Evolutionary conservation across 1,284 basidiomycete species (phyloP).

Genomic region (Puccinia coronata): DNA sequence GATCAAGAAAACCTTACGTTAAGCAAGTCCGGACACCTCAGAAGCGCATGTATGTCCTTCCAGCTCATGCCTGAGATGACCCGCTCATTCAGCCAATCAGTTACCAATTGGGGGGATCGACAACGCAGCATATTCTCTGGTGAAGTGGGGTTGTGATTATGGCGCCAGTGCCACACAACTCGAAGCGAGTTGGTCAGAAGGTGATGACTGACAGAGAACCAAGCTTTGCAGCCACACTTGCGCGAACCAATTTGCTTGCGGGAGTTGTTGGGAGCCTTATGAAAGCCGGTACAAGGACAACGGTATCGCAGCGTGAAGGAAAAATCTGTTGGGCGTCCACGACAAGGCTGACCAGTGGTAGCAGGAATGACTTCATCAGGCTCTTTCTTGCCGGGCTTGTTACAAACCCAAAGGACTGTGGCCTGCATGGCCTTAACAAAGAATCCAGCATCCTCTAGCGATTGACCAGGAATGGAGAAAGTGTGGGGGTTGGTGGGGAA

Average conservation of each 20-base stretch:
- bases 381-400: too few species aligned
- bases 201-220: background rate
- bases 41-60: background rate
- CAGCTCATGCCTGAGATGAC: background rate
- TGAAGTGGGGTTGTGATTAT: background rate
- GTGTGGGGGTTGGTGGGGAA: slow-evolving; percentile 8
- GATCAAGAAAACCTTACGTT: background rate
- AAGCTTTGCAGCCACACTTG: background rate
- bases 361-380: too few species aligned
- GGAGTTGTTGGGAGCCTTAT: background rate
- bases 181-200: background rate
- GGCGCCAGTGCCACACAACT: background rate
- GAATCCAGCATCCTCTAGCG: background rate
- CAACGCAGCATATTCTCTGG: background rate
- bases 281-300: background rate
- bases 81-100: background rate
- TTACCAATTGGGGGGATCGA: background rate
- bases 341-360: too few species aligned
- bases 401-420: background rate
- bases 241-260: too few species aligned
- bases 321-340: background rate
- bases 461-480: background rate
- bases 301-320: background rate
- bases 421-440: background rate
- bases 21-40: background rate